A percentile compares a stretch with the other conserved stretches of the same genome.
phyloP scores from a whole-genome alignment of 306 rosid genomes.

The Cicer bijugum region DNA sequence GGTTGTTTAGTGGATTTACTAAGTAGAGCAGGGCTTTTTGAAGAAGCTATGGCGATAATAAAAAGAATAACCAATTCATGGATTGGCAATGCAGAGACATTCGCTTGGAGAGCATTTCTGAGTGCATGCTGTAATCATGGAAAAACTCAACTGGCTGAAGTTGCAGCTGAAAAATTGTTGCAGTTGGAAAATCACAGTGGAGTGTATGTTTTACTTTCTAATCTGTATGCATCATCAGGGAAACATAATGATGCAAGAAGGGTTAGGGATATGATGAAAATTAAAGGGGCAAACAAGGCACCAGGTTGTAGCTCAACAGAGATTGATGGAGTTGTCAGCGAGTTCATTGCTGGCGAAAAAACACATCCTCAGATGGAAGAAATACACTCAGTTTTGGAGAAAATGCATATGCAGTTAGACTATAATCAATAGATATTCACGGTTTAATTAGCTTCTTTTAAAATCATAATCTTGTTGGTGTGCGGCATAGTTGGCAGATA shows the following conservation, averaged over 20 bases:
- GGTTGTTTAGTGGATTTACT: conserved; percentile 73
- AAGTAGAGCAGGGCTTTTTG: conserved; percentile 64
- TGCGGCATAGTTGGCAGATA: no score
- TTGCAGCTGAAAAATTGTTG: conserved; percentile 60
- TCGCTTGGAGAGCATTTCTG: conserved; percentile 84
- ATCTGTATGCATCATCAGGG: conserved; percentile 61
- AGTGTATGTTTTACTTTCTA: conserved; percentile 72
- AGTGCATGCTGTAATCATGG: conserved; percentile 76
- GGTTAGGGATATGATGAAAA: conserved; percentile 68
- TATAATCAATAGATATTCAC: neutral
- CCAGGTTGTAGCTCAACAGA: conserved; percentile 83
- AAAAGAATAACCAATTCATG: conserved; percentile 47
- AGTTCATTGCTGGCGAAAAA: conserved; percentile 73
- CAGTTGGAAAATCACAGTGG: conserved; percentile 59
- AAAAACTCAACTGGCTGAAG: conserved; percentile 60
- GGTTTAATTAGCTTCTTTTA: neutral
- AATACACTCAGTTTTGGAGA: conserved; percentile 60
- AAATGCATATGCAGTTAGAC: conserved; percentile 50
- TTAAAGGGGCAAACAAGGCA: conserved; percentile 58
- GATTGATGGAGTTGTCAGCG: conserved; percentile 58
- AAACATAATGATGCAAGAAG: conserved; percentile 59
- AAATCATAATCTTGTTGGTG: neutral
- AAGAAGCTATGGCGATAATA: conserved; percentile 65
- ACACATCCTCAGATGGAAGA: conserved; percentile 56
- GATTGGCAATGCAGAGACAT: conserved; percentile 55